Conservation (phyloP, 331 rosid genomes). For the Erythrophleum ivorense region DNA sequence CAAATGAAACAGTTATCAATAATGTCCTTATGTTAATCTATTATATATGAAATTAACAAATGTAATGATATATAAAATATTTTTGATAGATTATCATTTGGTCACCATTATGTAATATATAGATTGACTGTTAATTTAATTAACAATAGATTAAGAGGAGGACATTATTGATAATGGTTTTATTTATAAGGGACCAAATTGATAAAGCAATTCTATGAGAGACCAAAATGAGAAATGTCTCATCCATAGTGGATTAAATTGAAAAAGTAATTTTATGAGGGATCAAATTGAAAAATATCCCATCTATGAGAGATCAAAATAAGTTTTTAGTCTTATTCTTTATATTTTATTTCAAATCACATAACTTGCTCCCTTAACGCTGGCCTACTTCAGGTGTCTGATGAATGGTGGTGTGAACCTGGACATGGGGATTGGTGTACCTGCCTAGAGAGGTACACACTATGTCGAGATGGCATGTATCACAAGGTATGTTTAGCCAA, state of each 20-base stretch:
- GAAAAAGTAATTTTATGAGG: background rate
- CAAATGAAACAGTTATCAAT: background rate
- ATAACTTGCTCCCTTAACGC: conserved; percentile 22
- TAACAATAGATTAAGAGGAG: background rate
- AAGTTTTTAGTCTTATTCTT: background rate
- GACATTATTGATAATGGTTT: background rate
- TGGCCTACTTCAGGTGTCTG: conserved; percentile 69
- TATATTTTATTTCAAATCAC: conserved; percentile 26
- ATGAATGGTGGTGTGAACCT: conserved; percentile 98
- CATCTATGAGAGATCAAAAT: background rate
- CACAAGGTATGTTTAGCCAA: conserved; percentile 76
- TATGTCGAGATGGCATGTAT: conserved; percentile 94
- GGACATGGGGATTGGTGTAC: conserved; percentile 98
- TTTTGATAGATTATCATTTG: background rate
- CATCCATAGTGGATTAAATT: no score
- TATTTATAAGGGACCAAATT: background rate
- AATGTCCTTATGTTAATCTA: background rate
- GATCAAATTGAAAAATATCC: background rate
- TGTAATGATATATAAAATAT: background rate
- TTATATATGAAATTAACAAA: background rate
- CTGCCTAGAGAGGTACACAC: conserved; percentile 84
- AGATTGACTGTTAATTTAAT: background rate
- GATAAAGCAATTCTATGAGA: background rate
- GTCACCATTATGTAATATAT: background rate
- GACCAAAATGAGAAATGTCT: no score